phyloP scores from a whole-genome alignment of 2,329 filamentous ascomycete genomes.

The Calonectria fujianensis region DNA sequence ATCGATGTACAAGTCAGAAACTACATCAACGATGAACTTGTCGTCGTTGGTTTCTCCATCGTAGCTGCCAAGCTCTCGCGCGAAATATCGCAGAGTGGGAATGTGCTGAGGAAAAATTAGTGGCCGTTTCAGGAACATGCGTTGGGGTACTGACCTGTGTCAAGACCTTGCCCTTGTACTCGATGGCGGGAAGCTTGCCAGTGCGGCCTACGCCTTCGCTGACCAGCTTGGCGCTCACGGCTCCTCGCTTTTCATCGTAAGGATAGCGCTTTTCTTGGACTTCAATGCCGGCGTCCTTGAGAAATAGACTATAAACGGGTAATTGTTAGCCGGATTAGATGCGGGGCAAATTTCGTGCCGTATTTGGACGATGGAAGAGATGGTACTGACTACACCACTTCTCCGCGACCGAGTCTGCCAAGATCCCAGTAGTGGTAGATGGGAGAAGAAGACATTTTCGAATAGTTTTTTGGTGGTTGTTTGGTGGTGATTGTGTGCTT shows the following conservation, averaged over 20 bases:
- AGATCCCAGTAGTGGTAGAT: conserved; percentile 54
- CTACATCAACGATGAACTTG: conserved; percentile 61
- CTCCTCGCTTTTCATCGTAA: conserved; percentile 40
- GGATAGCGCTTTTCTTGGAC: conserved; percentile 47
- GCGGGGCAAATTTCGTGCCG: no score
- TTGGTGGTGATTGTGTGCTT: neutral
- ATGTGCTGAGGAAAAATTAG: conserved; percentile 25
- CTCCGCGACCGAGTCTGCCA: conserved; percentile 54
- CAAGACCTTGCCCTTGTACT: conserved; percentile 59
- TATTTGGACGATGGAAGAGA: neutral
- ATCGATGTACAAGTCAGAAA: conserved; percentile 62
- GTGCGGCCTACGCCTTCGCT: conserved; percentile 55
- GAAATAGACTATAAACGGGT: conserved; percentile 38
- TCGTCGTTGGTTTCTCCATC: conserved; percentile 61
- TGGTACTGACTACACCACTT: conserved; percentile 52
- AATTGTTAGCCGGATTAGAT: neutral
- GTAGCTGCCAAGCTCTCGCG: conserved; percentile 59
- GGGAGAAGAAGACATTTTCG: conserved; percentile 26
- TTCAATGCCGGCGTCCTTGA: conserved; percentile 45
- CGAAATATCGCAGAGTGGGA: conserved; percentile 60
- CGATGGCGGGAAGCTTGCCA: conserved; percentile 59
- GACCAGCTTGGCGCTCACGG: conserved; percentile 54
- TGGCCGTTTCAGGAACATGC: neutral
- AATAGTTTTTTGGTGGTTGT: neutral
- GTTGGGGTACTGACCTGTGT: conserved; percentile 38